Conservation (phyloP, 805 yeast genomes). For the Blastobotrys robertii region DNA sequence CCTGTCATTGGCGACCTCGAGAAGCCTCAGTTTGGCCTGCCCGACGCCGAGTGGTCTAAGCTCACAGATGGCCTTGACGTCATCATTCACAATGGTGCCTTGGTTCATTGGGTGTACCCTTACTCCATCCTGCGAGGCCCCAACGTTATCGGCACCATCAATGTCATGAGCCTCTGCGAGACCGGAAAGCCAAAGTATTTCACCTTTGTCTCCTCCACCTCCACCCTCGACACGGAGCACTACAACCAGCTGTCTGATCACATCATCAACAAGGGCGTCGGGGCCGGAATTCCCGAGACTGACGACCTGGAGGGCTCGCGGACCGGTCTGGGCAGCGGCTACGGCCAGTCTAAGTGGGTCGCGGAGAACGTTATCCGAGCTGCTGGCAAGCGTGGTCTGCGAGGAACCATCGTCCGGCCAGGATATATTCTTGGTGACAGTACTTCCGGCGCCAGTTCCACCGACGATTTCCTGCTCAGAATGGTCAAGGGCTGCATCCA, state of each 20-base stretch:
- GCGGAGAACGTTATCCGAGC: conserved; percentile 81
- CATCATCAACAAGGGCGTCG: conserved; percentile 46
- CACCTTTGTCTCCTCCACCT: conserved; percentile 91
- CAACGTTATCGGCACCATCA: conserved; percentile 80
- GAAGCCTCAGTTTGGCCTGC: conserved; percentile 59
- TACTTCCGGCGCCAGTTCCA: conserved; percentile 77
- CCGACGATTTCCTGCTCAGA: conserved; percentile 92
- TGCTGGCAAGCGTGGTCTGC: conserved; percentile 81
- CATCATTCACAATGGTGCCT: conserved; percentile 92
- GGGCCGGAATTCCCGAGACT: conserved; percentile 65
- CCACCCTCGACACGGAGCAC: conserved; percentile 78
- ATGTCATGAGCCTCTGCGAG: conserved; percentile 68
- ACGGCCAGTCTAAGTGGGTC: conserved; percentile 97
- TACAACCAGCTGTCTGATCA: conserved; percentile 70
- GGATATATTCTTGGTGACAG: conserved; percentile 92
- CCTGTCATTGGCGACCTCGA: conserved; percentile 80
- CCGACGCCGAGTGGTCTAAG: conserved; percentile 43
- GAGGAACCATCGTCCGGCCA: conserved; percentile 87
- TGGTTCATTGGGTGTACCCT: conserved; percentile 98
- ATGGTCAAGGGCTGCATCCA: conserved; percentile 93
- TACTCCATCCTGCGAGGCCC: conserved; percentile 85
- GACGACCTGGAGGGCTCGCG: conserved; percentile 81
- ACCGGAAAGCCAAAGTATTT: conserved; percentile 78
- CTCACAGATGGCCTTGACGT: conserved; percentile 61
- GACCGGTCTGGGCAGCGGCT: conserved; percentile 77